A percentile compares a stretch with the other conserved stretches of the same genome.
phyloP scores from a whole-genome alignment of 106 monocot genomes.

The Platanthera guangdongensis region DNA sequence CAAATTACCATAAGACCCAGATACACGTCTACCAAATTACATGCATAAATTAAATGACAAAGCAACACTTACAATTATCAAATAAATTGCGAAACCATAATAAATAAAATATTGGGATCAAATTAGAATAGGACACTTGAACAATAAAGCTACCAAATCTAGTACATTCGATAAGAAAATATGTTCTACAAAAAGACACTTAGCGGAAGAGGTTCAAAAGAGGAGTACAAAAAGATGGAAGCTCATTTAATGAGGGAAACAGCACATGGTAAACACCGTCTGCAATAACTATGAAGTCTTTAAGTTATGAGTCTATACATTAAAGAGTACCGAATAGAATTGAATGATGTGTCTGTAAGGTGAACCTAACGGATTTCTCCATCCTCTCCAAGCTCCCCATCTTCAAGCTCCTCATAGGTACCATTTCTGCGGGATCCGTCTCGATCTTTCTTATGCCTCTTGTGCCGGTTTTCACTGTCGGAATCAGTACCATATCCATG shows the following conservation, averaged over 20 bases:
- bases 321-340: constrained; percentile 7
- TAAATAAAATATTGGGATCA: background rate
- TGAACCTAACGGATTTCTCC: constrained; percentile 69
- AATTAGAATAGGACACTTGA: background rate
- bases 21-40: too few relatives aligned
- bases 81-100: background rate
- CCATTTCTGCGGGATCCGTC: constrained; percentile 59
- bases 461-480: constrained; percentile 62
- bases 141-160: background rate
- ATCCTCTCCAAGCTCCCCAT: constrained; percentile 97
- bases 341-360: background rate
- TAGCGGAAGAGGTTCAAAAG: background rate
- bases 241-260: background rate
- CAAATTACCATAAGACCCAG: too few relatives aligned
- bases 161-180: background rate
- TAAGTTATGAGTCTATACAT: constrained; percentile 5
- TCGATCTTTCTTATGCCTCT: constrained; percentile 77
- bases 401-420: constrained; percentile 91
- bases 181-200: background rate
- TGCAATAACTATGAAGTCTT: background rate
- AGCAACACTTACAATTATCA: background rate
- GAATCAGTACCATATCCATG: constrained; percentile 71
- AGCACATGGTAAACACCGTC: background rate
- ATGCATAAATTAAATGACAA: background rate
- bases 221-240: background rate